Evolutionary conservation across 2,329 filamentous ascomycete genomes (phyloP).

Genomic region (Blastomyces parvus): DNA sequence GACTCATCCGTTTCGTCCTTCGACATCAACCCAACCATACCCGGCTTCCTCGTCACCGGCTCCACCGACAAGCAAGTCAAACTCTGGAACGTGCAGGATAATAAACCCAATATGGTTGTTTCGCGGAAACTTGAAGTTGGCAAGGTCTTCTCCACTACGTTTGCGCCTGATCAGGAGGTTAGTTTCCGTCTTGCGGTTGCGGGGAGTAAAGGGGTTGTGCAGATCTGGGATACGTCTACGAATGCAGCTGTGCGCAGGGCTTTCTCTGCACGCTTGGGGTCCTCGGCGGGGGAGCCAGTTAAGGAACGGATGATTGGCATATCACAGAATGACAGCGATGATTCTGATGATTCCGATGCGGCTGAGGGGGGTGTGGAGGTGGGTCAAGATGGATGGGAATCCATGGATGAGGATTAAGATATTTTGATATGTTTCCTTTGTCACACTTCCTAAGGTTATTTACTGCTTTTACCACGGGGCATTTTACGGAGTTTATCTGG

Average conservation of each 20-base stretch:
- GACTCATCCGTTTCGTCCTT: conserved; percentile 86
- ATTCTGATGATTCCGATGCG: conserved; percentile 51
- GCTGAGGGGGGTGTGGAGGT: conserved; percentile 40
- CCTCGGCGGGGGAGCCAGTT: conserved; percentile 35
- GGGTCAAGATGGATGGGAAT: conserved; percentile 43
- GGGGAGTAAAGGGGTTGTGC: conserved; percentile 83
- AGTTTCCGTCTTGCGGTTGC: conserved; percentile 88
- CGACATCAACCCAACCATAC: conserved; percentile 80
- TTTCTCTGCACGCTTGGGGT: conserved; percentile 58
- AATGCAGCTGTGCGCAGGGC: conserved; percentile 76
- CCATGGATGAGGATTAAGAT: conserved; percentile 44
- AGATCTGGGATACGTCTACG: conserved; percentile 95
- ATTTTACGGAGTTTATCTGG: not conserved
- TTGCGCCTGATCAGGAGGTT: conserved; percentile 82
- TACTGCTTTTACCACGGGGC: not conserved
- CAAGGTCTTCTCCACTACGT: conserved; percentile 83
- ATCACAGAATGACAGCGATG: conserved; percentile 55
- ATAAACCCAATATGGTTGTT: conserved; percentile 81
- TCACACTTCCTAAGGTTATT: not conserved
- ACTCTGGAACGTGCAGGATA: conserved; percentile 80
- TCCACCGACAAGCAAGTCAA: conserved; percentile 94
- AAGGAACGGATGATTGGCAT: conserved; percentile 70
- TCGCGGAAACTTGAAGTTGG: conserved; percentile 87
- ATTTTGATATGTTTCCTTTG: conserved; percentile 13
- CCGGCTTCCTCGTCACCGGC: conserved; percentile 86